A percentile compares a stretch with the other conserved stretches of the same genome.
Evolutionary conservation across 2,329 filamentous ascomycete species (phyloP).

Genomic region (Cryphonectria japonica): DNA sequence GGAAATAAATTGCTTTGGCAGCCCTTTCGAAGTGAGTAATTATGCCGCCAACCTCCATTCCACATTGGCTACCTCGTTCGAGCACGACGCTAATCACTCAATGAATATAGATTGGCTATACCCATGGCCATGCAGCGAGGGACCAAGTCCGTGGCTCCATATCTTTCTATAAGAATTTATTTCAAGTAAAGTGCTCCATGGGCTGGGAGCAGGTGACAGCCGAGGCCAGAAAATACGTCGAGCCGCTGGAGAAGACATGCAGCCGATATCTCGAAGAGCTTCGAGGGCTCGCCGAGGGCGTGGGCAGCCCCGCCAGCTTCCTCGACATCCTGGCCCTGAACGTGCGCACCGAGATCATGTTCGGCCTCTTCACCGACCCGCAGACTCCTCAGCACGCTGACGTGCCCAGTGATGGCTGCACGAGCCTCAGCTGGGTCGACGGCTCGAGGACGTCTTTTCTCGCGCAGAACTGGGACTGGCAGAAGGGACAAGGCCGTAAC

Average conservation of each 20-base stretch:
- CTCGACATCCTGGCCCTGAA: slow-evolving; percentile 28
- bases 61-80: background rate
- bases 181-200: slow-evolving; percentile 23
- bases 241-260: slow-evolving; percentile 7
- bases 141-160: slow-evolving; percentile 24
- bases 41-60: background rate
- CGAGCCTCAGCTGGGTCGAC: slow-evolving; percentile 19
- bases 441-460: slow-evolving; percentile 9
- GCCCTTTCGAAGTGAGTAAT: slow-evolving; percentile 18
- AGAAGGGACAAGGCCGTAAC: slow-evolving; percentile 23
- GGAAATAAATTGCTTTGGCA: slow-evolving; percentile 25
- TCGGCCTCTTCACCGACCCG: slow-evolving; percentile 25
- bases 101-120: slow-evolving; percentile 20
- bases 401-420: slow-evolving; percentile 30
- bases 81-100: background rate
- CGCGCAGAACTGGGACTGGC: slow-evolving; percentile 31
- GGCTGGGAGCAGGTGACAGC: slow-evolving; percentile 20
- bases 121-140: slow-evolving; percentile 23
- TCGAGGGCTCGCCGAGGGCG: slow-evolving; percentile 23
- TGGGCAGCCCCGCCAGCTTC: slow-evolving; percentile 23
- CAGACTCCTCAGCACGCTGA: background rate
- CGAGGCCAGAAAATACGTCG: slow-evolving; percentile 20
- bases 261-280: slow-evolving; percentile 28
- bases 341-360: slow-evolving; percentile 29
- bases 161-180: slow-evolving; percentile 23